A percentile compares a stretch with the other conserved stretches of the same genome.
Evolutionary conservation across 345 rosid species (phyloP).

Genomic region (Firmiana major): DNA sequence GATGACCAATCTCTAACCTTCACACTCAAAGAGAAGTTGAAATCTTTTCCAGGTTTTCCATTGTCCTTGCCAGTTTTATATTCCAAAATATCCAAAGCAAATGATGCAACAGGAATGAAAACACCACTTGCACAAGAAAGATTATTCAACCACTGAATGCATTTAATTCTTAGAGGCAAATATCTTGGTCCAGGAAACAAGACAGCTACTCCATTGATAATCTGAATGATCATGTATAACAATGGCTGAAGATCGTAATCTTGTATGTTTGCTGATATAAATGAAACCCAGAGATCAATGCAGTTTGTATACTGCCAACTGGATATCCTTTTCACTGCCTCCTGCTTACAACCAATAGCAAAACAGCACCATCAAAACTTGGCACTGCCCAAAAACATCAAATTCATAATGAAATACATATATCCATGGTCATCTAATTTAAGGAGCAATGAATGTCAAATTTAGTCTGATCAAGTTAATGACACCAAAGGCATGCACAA

Average conservation of each 20-base stretch:
- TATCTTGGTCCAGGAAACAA: constrained; percentile 90
- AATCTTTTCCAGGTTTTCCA: constrained; percentile 47
- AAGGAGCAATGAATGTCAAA: constrained; percentile 6
- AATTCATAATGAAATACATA: neutral
- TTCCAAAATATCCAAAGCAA: constrained; percentile 71
- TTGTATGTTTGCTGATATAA: constrained; percentile 43
- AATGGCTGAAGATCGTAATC: constrained; percentile 70
- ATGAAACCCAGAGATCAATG: constrained; percentile 88
- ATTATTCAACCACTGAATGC: constrained; percentile 76
- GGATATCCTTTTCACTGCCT: constrained; percentile 71
- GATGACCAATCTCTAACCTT: constrained; percentile 48
- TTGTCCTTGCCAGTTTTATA: constrained; percentile 62
- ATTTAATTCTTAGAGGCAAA: constrained; percentile 76
- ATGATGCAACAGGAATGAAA: constrained; percentile 74
- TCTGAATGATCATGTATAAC: constrained; percentile 56
- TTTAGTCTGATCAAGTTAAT: neutral
- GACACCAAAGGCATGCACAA: neutral
- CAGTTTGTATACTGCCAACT: constrained; percentile 76
- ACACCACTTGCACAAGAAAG: constrained; percentile 67
- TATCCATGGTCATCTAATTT: neutral
- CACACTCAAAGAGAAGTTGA: constrained; percentile 50
- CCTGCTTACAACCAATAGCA: constrained; percentile 49
- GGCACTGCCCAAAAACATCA: neutral
- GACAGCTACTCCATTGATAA: constrained; percentile 71
- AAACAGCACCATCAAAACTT: constrained; percentile 7